These are phyloP conservation scores for Zychaea mexicana DNA, from an alignment of 371 early-diverging fungal species.

Conservation along the genomic window DNA sequence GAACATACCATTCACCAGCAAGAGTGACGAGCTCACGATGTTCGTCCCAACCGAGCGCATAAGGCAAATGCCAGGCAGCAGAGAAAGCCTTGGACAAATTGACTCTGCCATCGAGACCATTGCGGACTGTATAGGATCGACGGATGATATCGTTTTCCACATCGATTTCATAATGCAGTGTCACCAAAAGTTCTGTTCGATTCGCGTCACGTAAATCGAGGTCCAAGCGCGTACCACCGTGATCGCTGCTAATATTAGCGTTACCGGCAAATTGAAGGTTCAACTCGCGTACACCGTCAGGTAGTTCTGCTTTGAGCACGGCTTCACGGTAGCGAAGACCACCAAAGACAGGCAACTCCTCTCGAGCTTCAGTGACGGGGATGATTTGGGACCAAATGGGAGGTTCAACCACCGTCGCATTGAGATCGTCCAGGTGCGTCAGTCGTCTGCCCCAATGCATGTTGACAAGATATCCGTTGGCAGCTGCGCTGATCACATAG, in stretches of 20 bases:
- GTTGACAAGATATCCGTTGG: conserved; percentile 27
- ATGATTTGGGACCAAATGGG: conserved; percentile 32
- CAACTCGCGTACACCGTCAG: conserved; percentile 33
- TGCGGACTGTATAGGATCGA: conserved; percentile 18
- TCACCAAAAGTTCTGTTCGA: conserved; percentile 18
- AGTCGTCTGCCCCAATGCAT: conserved; percentile 40
- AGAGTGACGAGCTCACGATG: conserved; percentile 29
- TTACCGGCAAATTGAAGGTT: conserved; percentile 20
- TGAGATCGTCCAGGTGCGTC: neutral
- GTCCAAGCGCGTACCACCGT: neutral
- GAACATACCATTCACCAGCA: conserved; percentile 37
- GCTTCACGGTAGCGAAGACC: conserved; percentile 38
- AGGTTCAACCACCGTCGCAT: conserved; percentile 1
- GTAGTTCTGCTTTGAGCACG: conserved; percentile 24
- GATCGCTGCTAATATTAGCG: conserved; percentile 16
- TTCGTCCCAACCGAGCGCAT: conserved; percentile 10
- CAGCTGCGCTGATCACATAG: conserved; percentile 34
- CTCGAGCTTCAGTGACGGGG: conserved; percentile 24
- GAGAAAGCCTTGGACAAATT: conserved; percentile 28
- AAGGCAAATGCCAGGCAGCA: conserved; percentile 37
- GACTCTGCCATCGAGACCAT: conserved; percentile 11
- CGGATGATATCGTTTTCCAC: conserved; percentile 31
- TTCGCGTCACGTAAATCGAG: conserved; percentile 19
- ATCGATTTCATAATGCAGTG: conserved; percentile 31
- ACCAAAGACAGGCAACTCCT: conserved; percentile 44